Evolutionary conservation across 2,329 filamentous ascomycete genomes (phyloP), one percentile per base, ranked within the genome.

Genomic region (Ascochyta rabiei): DNA sequence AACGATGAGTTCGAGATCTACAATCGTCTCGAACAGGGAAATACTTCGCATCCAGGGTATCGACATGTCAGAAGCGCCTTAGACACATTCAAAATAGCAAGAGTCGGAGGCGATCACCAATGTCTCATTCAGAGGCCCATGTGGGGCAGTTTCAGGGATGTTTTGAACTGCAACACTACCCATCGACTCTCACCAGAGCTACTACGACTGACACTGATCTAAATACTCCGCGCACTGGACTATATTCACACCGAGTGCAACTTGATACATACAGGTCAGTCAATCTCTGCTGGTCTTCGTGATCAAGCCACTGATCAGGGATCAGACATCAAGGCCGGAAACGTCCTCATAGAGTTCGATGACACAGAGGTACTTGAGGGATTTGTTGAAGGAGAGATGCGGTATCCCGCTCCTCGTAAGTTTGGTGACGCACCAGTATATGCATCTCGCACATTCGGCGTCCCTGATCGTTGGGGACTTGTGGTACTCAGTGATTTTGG

Each of bases 251-350:
- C 68, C 4, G 73, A 79, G 58, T 76, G 74, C 64, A 74, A 75
- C 31, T 62, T 81, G 52, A 69, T 79, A 18, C 79, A 81, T 61
- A 80, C 76, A 44, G 77, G 76, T 78, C 43, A 38, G 26, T 18
- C 8, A 37, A 44, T 12, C 26, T 49, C 15, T 48, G 6, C 10
- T 12, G 13, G 16, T 3, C 13, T 34, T 18, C 4, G 15, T 39
- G 19, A n/a, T 34, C 15, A 6, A 39, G 15, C 39, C 8, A 46
- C 35, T 46, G 42, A 33, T 41, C 46, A 41, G 44, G 9, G 12
- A 28, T 28, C 56, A 75, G 77, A 80, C 42, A 77, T 81, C 53
- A 79, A 79, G 46, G 64, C 66, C 1, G 75, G 76, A 57, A 80
- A 79, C 48, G 75, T 79, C 39, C 55, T 80, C 3, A 65, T 72